phyloP scores from a whole-genome alignment of 75 land plant genomes.

The Ceratopteris richardii region DNA sequence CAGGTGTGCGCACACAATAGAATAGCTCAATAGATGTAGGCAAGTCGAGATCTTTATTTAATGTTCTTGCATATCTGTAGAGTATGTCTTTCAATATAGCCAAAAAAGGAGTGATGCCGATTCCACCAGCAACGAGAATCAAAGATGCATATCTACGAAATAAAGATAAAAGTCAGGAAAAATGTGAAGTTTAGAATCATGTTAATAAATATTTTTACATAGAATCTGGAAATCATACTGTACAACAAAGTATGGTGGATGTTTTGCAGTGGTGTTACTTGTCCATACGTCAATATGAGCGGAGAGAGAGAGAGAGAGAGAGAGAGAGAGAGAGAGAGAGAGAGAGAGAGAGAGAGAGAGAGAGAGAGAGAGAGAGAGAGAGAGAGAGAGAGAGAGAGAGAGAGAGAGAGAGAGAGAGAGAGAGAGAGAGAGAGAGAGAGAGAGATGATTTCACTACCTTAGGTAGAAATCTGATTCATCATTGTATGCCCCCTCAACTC shows the following conservation, averaged over 20 bases:
- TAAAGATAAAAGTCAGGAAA: background rate
- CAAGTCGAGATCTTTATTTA: background rate
- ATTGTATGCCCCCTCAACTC: constrained; percentile 94
- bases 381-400: background rate
- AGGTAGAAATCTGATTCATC: constrained; percentile 67
- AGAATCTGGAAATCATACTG: background rate
- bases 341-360: background rate
- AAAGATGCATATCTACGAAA: background rate
- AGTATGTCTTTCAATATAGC: constrained; percentile 16
- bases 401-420: too few relatives aligned
- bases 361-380: background rate
- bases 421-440: too few relatives aligned
- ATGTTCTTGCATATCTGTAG: constrained; percentile 7
- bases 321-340: background rate
- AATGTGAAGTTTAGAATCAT: background rate
- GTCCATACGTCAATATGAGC: too few relatives aligned
- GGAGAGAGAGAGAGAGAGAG: too few relatives aligned
- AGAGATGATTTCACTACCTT: constrained; percentile 36
- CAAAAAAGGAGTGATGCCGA: constrained; percentile 18
- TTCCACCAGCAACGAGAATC: constrained; percentile 18
- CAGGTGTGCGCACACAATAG: background rate
- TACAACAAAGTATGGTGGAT: background rate
- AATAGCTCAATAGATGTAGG: constrained; percentile 5
- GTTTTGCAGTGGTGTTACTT: too few relatives aligned
- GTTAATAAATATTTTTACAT: background rate